Evolutionary conservation across 2,329 filamentous ascomycete genomes (phyloP), one percentile per base, ranked within the genome.

Genomic region (Shiraia bambusicola): DNA sequence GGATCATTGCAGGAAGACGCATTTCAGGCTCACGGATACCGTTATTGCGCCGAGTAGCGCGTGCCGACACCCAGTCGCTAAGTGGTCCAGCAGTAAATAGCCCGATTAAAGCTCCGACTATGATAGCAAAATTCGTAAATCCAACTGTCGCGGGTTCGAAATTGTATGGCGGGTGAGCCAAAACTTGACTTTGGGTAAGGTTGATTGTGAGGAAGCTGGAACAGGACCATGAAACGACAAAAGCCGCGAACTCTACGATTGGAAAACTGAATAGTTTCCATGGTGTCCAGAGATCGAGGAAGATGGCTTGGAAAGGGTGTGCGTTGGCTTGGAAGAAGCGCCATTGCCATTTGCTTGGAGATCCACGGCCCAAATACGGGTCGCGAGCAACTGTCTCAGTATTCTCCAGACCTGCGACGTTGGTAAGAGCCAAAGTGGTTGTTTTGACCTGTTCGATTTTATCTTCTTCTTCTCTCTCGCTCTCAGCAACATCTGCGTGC

Each of bases 211-310:
- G 66, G 64, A 83, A 82, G 15, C 68, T 74, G 29, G 72, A 77
- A 40, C 78, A 79, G 7, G 72, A 73, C 78, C 79, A 84, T 16
- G 76, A 79, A 6, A 83, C 79, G 17, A 82, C 75, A 51, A 85
- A 84, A 12, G 78, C 74, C 1, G 81, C 72, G 42, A 82, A 80
- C 48, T 83, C 75, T 29, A 84, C 76, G 42, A 85, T 84, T 0
- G 82, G 82, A 61, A 80, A 85, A 0, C 72, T 52, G 56, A 82
- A 77, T 1, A 85, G 69, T 52, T 83, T 81, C 75, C 78, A 82
- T 0, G 82, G 82, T 6, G 80, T 72, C 74, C 76, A 82, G 15
- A 85, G 69, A 50, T 81, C 79, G 22, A 74, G 61, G 2, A 78
- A 29, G 19, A 83, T 69, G 15, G 69, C 72, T 50, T 67, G 70